phyloP scores from a whole-genome alignment of 441 rosid genomes.

The Croton laevigatus region DNA sequence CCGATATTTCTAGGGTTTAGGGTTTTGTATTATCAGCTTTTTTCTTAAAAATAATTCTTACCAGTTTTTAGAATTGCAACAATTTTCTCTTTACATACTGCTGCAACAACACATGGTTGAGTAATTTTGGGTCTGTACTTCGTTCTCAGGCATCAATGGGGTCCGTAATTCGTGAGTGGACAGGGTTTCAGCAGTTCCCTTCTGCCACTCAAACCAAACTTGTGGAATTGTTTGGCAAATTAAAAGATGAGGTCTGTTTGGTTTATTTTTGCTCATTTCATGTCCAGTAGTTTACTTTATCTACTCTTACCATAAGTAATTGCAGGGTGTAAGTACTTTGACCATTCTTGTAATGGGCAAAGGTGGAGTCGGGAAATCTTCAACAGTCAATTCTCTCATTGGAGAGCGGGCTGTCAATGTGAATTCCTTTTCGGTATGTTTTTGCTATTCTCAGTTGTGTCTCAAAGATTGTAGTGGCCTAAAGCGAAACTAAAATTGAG shows the following conservation, averaged over 20 bases:
- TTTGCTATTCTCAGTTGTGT: background rate
- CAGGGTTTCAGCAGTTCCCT: constrained; percentile 87
- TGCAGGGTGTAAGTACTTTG: constrained; percentile 69
- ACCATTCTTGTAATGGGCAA: constrained; percentile 94
- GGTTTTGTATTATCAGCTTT: constrained; percentile 12
- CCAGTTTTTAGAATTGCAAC: background rate
- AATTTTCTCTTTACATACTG: background rate
- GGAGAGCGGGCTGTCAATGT: constrained; percentile 90
- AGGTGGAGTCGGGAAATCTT: constrained; percentile 97
- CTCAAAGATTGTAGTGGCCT: too few relatives aligned
- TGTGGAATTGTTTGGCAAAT: constrained; percentile 62
- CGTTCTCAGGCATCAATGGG: constrained; percentile 39
- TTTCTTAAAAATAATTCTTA: background rate
- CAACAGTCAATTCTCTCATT: constrained; percentile 87
- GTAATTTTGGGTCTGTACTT: background rate
- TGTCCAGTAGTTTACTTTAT: background rate
- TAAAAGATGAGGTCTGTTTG: constrained; percentile 72
- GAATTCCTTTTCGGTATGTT: constrained; percentile 72
- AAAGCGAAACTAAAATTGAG: too few relatives aligned
- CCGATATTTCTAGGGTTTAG: constrained; percentile 25
- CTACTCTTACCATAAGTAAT: background rate
- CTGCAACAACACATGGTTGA: background rate
- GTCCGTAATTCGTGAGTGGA: constrained; percentile 73
- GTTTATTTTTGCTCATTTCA: background rate
- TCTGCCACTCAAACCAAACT: constrained; percentile 72